Conservation (phyloP, 768 basidiomycete genomes). For the Lanmaoa rubissima region DNA sequence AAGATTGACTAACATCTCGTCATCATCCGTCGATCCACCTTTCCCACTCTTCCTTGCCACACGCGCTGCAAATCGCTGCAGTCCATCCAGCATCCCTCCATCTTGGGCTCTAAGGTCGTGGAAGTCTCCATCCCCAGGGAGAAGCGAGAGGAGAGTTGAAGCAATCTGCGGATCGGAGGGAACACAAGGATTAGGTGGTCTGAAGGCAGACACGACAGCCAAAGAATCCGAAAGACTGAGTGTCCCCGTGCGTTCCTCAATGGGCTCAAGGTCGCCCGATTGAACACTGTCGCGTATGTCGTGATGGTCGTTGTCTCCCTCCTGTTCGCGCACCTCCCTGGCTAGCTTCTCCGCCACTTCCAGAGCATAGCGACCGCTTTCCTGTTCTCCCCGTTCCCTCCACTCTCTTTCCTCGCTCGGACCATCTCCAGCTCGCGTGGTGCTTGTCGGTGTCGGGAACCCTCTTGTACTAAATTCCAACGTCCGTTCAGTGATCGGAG, state of each 20-base stretch:
- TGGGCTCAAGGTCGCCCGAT: conserved; percentile 20
- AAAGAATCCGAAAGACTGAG: conserved; percentile 66
- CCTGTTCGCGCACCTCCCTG: conserved; percentile 39
- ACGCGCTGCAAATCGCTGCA: conserved; percentile 71
- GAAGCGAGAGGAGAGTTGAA: conserved; percentile 58
- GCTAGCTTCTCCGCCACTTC: conserved; percentile 59
- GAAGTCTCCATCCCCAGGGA: conserved; percentile 59
- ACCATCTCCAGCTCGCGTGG: conserved; percentile 46
- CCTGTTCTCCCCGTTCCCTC: conserved; percentile 26
- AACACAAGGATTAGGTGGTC: conserved; percentile 84
- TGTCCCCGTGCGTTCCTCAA: conserved; percentile 62
- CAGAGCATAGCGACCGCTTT: conserved; percentile 43
- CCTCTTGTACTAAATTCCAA: conserved; percentile 73
- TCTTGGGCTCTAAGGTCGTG: conserved; percentile 56
- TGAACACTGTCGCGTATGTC: conserved; percentile 9
- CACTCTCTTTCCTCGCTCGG: conserved; percentile 17
- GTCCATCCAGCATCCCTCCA: conserved; percentile 56
- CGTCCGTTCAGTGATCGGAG: conserved; percentile 95
- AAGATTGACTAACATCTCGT: conserved; percentile 56
- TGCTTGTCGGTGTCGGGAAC: conserved; percentile 39
- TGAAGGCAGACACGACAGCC: conserved; percentile 59
- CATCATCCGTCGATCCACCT: conserved; percentile 36
- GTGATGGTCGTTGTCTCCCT: conserved; percentile 15
- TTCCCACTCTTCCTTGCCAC: conserved; percentile 31
- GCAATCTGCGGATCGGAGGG: conserved; percentile 72